These are phyloP conservation scores for Murraya paniculata DNA, from an alignment of 345 rosid genomes.

Conservation along the genomic window DNA sequence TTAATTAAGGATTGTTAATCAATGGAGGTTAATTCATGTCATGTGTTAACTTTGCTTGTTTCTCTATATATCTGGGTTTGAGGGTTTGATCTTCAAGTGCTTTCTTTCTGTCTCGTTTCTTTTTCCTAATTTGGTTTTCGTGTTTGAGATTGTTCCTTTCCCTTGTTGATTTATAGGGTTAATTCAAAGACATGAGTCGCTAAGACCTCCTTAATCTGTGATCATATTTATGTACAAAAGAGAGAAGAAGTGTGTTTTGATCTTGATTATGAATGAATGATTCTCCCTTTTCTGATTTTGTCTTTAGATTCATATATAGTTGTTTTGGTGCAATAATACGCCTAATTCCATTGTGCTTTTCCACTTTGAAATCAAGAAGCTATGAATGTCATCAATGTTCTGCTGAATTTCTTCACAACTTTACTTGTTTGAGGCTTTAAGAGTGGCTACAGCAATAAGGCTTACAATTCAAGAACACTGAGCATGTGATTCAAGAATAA, in stretches of 20 bases:
- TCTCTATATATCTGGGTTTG: neutral
- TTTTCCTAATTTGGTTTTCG: neutral
- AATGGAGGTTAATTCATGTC: slow-evolving; percentile 7
- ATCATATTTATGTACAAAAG: slow-evolving; percentile 8
- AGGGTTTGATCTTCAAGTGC: neutral
- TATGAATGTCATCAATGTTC: neutral
- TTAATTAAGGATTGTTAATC: neutral
- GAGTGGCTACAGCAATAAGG: neutral
- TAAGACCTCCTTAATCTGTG: neutral
- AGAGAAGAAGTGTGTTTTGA: slow-evolving; percentile 11
- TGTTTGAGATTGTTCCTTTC: neutral
- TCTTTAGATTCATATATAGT: neutral
- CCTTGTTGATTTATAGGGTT: slow-evolving; percentile 4
- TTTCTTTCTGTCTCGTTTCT: neutral
- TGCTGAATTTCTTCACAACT: neutral
- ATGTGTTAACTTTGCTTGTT: slow-evolving; percentile 5
- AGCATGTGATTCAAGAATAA: neutral
- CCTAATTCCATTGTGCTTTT: neutral
- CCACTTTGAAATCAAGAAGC: neutral
- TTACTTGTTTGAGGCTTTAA: neutral
- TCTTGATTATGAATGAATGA: slow-evolving; percentile 8
- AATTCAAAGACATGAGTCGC: neutral
- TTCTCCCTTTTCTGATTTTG: neutral
- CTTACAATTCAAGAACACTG: neutral
- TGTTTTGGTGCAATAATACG: neutral